Evolutionary conservation across 2,329 filamentous ascomycete genomes (phyloP), one percentile per base, ranked within the genome.

Genomic region (Fusarium secorum): DNA sequence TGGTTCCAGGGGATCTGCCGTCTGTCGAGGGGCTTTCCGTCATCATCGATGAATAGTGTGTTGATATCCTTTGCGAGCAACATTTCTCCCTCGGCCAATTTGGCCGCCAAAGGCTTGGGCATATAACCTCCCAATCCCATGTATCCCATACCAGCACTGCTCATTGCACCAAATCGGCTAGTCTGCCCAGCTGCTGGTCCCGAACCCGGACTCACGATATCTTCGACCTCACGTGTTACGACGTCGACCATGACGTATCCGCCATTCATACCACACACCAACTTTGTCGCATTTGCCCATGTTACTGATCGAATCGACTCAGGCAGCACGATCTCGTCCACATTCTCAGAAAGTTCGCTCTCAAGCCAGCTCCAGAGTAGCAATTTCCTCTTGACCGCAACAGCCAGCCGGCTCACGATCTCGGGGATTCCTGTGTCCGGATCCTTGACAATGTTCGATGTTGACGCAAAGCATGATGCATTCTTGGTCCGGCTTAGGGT

Each of bases 61-160:
- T 98, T 97, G 76, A 98, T 94, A 75, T 99, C 96, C 80, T 97
- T 97, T n/a, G 95, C 94, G n/a, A 99, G 86, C 64, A 99, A 83
- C 78, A 98, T 89, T 81, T 98, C 89, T 8, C 93, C 93, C 70
- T 97, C 93, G 5, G 89, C 88, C 17, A 99, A 85, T 73, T 91
- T 91, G 10, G 95, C 91, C 10, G 93, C 93, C 75, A 99, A 86
- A 11, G 96, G 97, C 77, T 93, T 97, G 4, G 96, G 95, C 60
- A 95, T 93, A 84, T 94, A 96, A 44, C 93, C 93, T 53, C 93
- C 94, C 78, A 98, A 90, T 2, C 95, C 95, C 88, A 98, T 97
- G 78, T 98, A 98, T 46, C 95, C 94, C 94, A 98, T 98, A 51
- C 94, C 93, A 11, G 91, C 92, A 59, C 91, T 92, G 65, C 91